Conservation (phyloP, 2,329 filamentous ascomycete genomes). For the Neoarthrinium moseri region DNA sequence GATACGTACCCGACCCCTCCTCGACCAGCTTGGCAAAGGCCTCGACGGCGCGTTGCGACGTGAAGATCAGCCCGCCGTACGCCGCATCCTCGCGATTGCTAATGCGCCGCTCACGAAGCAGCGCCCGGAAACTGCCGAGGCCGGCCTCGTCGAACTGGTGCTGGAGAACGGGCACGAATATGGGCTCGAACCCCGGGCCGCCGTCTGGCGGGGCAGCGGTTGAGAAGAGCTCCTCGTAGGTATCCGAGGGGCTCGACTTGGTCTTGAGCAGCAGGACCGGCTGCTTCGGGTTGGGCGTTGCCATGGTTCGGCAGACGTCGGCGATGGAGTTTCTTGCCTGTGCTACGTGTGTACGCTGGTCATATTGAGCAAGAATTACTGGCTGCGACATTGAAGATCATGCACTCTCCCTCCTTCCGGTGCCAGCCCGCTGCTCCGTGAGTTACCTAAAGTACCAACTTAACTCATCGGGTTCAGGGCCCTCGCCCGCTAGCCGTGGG, state of each 20-base stretch:
- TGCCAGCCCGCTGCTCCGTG: no score
- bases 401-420: no score
- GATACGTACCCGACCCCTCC: constrained; percentile 41
- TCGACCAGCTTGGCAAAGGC: constrained; percentile 66
- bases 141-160: constrained; percentile 65
- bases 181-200: constrained; percentile 53
- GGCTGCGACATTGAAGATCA: no score
- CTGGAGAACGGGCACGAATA: constrained; percentile 75
- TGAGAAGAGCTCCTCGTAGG: constrained; percentile 69
- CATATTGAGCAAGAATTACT: no score
- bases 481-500: no score
- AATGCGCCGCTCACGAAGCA: constrained; percentile 47
- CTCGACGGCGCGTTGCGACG: constrained; percentile 80
- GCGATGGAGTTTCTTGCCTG: no score
- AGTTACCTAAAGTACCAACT: no score
- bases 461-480: no score
- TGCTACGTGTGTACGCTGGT: no score
- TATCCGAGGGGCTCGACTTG: constrained; percentile 67
- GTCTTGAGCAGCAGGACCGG: constrained; percentile 78
- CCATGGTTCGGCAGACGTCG: no score
- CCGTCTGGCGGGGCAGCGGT: constrained; percentile 34
- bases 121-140: constrained; percentile 47
- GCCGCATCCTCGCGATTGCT: constrained; percentile 31
- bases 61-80: constrained; percentile 81
- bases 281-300: constrained; percentile 20